Evolutionary conservation across 768 basidiomycete genomes (phyloP).

Genomic region (Boletales sp.): DNA sequence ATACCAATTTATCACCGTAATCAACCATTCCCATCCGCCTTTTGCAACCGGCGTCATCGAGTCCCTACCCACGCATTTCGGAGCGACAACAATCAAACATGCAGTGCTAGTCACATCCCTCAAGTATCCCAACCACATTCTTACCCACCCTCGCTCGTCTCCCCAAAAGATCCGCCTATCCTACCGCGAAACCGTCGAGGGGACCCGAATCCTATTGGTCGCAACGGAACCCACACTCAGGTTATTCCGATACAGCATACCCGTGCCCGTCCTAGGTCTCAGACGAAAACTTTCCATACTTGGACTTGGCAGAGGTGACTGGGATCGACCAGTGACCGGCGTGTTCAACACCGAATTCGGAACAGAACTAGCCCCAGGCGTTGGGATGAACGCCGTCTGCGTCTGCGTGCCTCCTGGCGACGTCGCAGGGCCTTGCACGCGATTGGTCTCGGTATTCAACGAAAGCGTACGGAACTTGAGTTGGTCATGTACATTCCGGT

Average conservation of each 20-base stretch:
- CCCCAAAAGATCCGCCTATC: neutral
- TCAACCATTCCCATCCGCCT: slow-evolving; percentile 7
- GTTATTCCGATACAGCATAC: slow-evolving; percentile 59
- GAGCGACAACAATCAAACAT: slow-evolving; percentile 9
- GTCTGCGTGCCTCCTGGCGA: slow-evolving; percentile 25
- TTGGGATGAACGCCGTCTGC: slow-evolving; percentile 19
- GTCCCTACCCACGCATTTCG: slow-evolving; percentile 4
- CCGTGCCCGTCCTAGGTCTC: slow-evolving; percentile 61
- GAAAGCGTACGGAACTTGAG: slow-evolving; percentile 23
- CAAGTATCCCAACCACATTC: slow-evolving; percentile 1
- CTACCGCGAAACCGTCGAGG: slow-evolving; percentile 21
- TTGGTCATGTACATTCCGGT: slow-evolving; percentile 34
- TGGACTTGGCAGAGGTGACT: slow-evolving; percentile 15
- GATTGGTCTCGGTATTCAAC: slow-evolving; percentile 7
- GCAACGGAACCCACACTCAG: slow-evolving; percentile 15
- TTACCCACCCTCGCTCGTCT: neutral
- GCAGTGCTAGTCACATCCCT: neutral
- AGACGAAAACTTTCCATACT: slow-evolving; percentile 32
- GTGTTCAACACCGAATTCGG: slow-evolving; percentile 7
- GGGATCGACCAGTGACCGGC: slow-evolving; percentile 12
- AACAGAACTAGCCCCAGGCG: slow-evolving; percentile 1
- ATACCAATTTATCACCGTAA: slow-evolving; percentile 2
- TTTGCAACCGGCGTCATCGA: slow-evolving; percentile 1
- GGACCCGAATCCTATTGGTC: slow-evolving; percentile 39
- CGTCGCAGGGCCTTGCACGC: slow-evolving; percentile 1